Conservation (phyloP, 495 filamentous ascomycete species). For the Mytilinidion resinicola region DNA sequence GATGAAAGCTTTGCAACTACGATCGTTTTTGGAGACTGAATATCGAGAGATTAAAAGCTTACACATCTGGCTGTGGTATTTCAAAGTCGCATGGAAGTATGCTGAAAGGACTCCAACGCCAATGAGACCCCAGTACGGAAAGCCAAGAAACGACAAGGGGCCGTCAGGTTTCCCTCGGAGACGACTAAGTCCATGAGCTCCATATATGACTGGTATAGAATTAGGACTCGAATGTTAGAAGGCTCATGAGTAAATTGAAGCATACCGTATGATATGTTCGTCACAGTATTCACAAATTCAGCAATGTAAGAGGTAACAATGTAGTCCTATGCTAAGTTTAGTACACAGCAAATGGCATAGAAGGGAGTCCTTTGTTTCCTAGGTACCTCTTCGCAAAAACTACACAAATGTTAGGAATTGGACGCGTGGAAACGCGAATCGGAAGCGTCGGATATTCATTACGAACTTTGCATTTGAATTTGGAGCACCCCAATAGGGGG, state of each 20-base stretch:
- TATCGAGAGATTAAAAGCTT: conserved; percentile 11
- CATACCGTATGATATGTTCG: conserved; percentile 47
- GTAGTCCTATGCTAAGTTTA: conserved; percentile 41
- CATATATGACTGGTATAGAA: conserved; percentile 20
- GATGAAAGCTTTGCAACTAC: neutral
- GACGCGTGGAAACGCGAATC: too few species aligned
- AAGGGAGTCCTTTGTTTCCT: neutral
- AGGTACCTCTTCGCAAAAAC: conserved; percentile 28
- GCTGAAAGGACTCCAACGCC: conserved; percentile 50
- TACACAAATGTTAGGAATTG: neutral
- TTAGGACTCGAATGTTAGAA: neutral
- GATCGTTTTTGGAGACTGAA: neutral
- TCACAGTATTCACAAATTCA: conserved; percentile 53
- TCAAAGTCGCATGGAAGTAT: conserved; percentile 48
- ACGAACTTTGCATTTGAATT: neutral
- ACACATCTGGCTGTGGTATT: conserved; percentile 52
- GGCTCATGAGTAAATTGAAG: neutral
- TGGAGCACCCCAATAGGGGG: neutral
- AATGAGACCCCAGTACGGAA: conserved; percentile 49
- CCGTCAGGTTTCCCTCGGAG: conserved; percentile 17
- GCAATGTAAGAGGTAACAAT: conserved; percentile 48
- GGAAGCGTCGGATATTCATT: too few species aligned
- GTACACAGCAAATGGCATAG: too few species aligned
- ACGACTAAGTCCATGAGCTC: conserved; percentile 16
- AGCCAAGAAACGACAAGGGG: conserved; percentile 16